Percentiles rank a stretch among this genome's conserved stretches.
Conservation (phyloP, 768 basidiomycete species). For the Strobilomyces confusus region DNA sequence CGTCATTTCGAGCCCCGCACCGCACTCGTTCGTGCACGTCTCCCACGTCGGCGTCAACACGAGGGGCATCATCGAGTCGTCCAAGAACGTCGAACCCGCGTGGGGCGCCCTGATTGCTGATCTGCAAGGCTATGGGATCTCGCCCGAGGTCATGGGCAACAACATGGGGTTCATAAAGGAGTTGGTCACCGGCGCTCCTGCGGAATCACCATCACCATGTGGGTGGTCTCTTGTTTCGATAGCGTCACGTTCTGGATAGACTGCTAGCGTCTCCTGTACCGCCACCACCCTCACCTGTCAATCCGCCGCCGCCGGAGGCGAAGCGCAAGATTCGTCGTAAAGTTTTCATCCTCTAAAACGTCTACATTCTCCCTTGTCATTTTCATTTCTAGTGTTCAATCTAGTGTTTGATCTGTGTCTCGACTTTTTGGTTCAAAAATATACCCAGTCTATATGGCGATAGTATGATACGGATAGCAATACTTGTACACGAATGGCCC, state of each 20-base stretch:
- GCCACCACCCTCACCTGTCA: slow-evolving; percentile 5
- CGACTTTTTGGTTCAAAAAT: slow-evolving; percentile 9
- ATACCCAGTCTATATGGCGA: slow-evolving; percentile 13
- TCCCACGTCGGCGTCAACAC: slow-evolving; percentile 58
- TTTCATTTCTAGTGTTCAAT: neutral
- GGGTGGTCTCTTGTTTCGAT: slow-evolving; percentile 3
- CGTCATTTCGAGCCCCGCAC: slow-evolving; percentile 55
- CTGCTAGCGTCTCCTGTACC: slow-evolving; percentile 8
- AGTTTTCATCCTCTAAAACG: slow-evolving; percentile 25
- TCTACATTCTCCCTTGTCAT: neutral
- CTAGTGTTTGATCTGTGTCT: slow-evolving; percentile 1
- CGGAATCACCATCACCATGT: slow-evolving; percentile 10
- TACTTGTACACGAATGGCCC: slow-evolving; percentile 16
- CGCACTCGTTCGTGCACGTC: slow-evolving; percentile 63
- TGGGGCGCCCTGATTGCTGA: slow-evolving; percentile 48
- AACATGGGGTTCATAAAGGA: slow-evolving; percentile 36
- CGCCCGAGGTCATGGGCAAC: slow-evolving; percentile 27
- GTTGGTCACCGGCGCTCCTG: slow-evolving; percentile 15
- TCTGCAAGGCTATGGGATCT: slow-evolving; percentile 39
- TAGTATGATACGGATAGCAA: slow-evolving; percentile 21
- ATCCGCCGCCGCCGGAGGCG: slow-evolving; percentile 21
- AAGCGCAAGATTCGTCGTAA: slow-evolving; percentile 32
- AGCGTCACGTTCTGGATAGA: neutral
- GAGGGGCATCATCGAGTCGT: slow-evolving; percentile 49
- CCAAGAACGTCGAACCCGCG: slow-evolving; percentile 48